Evolutionary conservation across 805 yeast species (phyloP), one percentile per base, ranked within the genome.

Genomic region (Saturnispora serradocipensis): DNA sequence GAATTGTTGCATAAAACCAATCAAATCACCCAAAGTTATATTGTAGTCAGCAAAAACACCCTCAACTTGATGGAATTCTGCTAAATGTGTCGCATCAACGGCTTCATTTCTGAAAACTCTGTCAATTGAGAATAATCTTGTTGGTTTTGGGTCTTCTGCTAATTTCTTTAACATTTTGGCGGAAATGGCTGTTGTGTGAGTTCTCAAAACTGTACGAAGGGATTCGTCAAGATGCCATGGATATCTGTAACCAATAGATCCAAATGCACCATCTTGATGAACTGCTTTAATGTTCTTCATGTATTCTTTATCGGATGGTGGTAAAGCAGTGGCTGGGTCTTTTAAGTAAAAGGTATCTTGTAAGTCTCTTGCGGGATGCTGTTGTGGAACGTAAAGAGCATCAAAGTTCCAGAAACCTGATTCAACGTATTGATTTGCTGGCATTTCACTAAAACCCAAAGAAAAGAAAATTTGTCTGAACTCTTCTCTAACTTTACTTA

Each of bases 21-120:
- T 93, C 71, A 93, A 77, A 67, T 91, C 97, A 57, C 99, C 99
- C 61, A 93, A 75, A 6, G 99, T 90, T 61, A 93, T 74, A 68
- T 89, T 84, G 71, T 88, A 91, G 67, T 95, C 99, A 32, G 98
- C 99, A 65, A 93, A 77, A 50, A 93, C 99, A 75, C 99, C 99
- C 74, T 93, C 99, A 56, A 93, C 95, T 74, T 93, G 99, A 72
- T 93, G 98, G 78, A 93, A 93, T 74, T 93, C 99, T 39, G 99
- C 99, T 72, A 93, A 80, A 70, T 93, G 99, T 16, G 99, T 93
- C 49, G 98, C 98, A 68, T 93, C 99, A 49, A 93, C 99, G 28
- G 99, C 98, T 75, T 93, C 99, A 69, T 93, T 93, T 75, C 99
- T 88, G 87, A 93, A 93, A 54, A 93, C 99, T 67, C 97, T 82